These are phyloP conservation scores for Candida smagusa DNA, from an alignment of 1,139 yeast species.

Conservation along the genomic window DNA sequence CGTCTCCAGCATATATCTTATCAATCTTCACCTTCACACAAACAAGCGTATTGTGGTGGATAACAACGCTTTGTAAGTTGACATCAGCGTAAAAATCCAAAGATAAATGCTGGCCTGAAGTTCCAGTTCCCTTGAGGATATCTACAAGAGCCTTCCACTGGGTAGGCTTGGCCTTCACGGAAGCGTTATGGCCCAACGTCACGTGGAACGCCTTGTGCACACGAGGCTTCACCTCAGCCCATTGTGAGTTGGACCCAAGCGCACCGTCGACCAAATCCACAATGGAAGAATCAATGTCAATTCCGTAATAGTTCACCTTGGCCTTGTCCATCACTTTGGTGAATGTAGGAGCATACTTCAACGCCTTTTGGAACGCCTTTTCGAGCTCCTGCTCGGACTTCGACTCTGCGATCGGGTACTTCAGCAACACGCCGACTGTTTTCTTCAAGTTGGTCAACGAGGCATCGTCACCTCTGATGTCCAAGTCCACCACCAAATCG, in stretches of 20 bases:
- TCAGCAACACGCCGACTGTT: slow-evolving; percentile 37
- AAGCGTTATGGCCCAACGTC: slow-evolving; percentile 61
- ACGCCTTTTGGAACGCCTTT: slow-evolving; percentile 47
- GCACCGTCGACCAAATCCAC: slow-evolving; percentile 6
- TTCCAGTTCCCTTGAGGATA: slow-evolving; percentile 8
- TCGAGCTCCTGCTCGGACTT: slow-evolving; percentile 32
- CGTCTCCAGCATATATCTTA: slow-evolving; percentile 20
- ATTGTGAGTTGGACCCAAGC: slow-evolving; percentile 21
- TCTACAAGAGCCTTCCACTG: slow-evolving; percentile 23
- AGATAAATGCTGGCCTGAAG: slow-evolving; percentile 3
- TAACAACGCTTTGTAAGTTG: slow-evolving; percentile 41
- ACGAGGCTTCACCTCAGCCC: slow-evolving; percentile 30
- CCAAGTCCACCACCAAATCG: slow-evolving; percentile 56
- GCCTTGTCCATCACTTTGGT: slow-evolving; percentile 31
- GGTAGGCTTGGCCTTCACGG: slow-evolving; percentile 12
- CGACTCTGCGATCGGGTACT: slow-evolving; percentile 47
- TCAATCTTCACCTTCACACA: slow-evolving; percentile 53
- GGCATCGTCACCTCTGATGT: slow-evolving; percentile 40
- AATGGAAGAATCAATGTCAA: slow-evolving; percentile 16
- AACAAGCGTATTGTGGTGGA: slow-evolving; percentile 48
- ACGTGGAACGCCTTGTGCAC: slow-evolving; percentile 69
- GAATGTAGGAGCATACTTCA: slow-evolving; percentile 49
- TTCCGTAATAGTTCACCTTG: slow-evolving; percentile 24
- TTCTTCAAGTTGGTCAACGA: slow-evolving; percentile 51
- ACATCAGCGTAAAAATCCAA: slow-evolving; percentile 34